A percentile compares a stretch with the other conserved stretches of the same genome.
Conservation (phyloP, 2,329 filamentous ascomycete species). For the Moelleriella libera region DNA sequence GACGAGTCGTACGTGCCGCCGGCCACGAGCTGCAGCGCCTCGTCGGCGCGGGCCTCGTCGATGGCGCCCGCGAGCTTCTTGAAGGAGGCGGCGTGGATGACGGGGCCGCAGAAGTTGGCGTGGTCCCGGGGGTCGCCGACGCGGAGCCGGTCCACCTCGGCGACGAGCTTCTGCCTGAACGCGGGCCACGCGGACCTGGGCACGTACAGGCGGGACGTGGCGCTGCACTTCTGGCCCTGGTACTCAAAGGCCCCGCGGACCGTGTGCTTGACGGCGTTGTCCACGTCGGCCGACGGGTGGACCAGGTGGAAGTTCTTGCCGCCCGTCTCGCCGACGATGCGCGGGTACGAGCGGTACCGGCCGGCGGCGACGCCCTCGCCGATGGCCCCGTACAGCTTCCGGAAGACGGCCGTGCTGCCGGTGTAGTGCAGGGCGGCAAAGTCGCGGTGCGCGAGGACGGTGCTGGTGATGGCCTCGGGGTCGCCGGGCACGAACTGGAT, state of each 20-base stretch:
- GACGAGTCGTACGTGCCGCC: slow-evolving; percentile 67
- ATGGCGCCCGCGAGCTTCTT: slow-evolving; percentile 67
- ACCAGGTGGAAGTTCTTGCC: slow-evolving; percentile 90
- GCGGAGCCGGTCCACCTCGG: slow-evolving; percentile 56
- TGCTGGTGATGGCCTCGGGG: slow-evolving; percentile 68
- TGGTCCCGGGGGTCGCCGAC: slow-evolving; percentile 56
- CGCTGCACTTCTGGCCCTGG: slow-evolving; percentile 85
- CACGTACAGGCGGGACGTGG: slow-evolving; percentile 68
- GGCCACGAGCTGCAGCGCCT: slow-evolving; percentile 55
- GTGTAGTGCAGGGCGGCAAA: slow-evolving; percentile 94
- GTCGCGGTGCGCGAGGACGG: slow-evolving; percentile 60
- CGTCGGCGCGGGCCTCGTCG: slow-evolving; percentile 64
- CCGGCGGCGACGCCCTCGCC: slow-evolving; percentile 68
- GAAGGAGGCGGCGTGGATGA: slow-evolving; percentile 73
- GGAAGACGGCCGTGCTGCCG: slow-evolving; percentile 84
- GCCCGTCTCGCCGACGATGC: slow-evolving; percentile 80
- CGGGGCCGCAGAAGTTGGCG: slow-evolving; percentile 72
- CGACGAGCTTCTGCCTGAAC: slow-evolving; percentile 51
- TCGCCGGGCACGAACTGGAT: slow-evolving; percentile 91
- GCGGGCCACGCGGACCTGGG: slow-evolving; percentile 60
- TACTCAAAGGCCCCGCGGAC: slow-evolving; percentile 82
- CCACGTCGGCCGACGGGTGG: slow-evolving; percentile 61
- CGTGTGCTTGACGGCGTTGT: slow-evolving; percentile 69
- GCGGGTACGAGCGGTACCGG: slow-evolving; percentile 72
- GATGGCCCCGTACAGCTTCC: slow-evolving; percentile 76